Base-by-base conservation (phyloP, 306 rosid genomes). In the Vicia faba region DNA sequence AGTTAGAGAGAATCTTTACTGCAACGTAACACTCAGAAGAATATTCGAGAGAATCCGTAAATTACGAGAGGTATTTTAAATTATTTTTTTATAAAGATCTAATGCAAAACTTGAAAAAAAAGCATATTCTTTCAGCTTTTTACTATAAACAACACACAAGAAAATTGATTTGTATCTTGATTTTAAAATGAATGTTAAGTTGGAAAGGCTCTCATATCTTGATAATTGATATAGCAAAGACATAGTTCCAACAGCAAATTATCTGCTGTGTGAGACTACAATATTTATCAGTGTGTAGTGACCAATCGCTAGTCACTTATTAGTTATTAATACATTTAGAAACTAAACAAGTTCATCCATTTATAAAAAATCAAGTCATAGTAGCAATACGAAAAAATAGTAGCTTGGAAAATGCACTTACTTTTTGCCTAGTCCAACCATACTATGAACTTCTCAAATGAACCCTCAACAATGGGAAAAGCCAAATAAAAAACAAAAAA, bases 351-450 rank as follows among this genome's bases (percentile, higher is more conserved):
- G 69, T 58, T 63, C 68, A 76, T 46, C 69, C 69, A 76, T 39
- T 67, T 5, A 69, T 41, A 81, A 68, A 48, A 35, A 6, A 62
- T 45, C 35, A 5, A 4, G 8, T 48, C 6, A 67, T 3, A 12
- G 53, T 25, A 73, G 64, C 61, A 50, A 57, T 13, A 20, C 31
- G 2, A 2, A 23, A 23, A 55, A 35, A 19, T 36, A 69, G 49
- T 55, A 69, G 41, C 67, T 26, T 15, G 29, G 4, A 70, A 38
- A 54, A 45, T 38, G 60, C 23, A 77, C 96, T 83, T 83, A 92
- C 98, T 77, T 92, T 92, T 77, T 89, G 98, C 35, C 96, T 93
- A 82, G 91, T 87, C 98, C 96, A 92, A 66, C 89, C 88, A 66
- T 56, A 68, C 69, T 79, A 85, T 55, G 70, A 72, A 57, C 80